These are phyloP conservation scores for Phaeophleospora eucalypticola DNA, from an alignment of 2,329 filamentous ascomycete genomes.

Conservation along the genomic window DNA sequence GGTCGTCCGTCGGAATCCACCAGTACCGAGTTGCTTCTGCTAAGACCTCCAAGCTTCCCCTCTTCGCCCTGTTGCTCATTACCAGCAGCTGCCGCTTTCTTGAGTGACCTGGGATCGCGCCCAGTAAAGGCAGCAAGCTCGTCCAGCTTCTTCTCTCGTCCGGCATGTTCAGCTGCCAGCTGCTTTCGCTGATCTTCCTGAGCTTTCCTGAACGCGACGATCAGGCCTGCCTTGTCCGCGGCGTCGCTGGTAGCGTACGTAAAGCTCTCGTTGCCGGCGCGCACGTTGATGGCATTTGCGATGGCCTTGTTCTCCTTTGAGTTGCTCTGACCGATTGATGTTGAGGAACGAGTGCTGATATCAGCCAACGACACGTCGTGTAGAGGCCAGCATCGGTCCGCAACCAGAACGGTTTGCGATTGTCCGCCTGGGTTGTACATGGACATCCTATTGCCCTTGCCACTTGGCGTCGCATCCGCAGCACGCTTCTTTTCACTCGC, in stretches of 20 bases:
- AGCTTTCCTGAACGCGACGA: constrained; percentile 88
- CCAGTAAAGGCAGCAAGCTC: constrained; percentile 29
- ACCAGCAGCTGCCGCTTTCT: constrained; percentile 41
- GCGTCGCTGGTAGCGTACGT: constrained; percentile 79
- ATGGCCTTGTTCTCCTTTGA: constrained; percentile 54
- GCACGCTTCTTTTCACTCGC: constrained; percentile 88
- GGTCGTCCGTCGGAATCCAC: constrained; percentile 97
- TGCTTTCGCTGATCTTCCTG: constrained; percentile 87
- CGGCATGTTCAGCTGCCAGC: constrained; percentile 79
- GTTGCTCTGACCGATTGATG: constrained; percentile 28
- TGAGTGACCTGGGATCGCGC: constrained; percentile 53
- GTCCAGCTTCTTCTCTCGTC: constrained; percentile 62
- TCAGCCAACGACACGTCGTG: constrained; percentile 91
- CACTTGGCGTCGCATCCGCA: constrained; percentile 18
- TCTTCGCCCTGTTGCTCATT: constrained; percentile 42
- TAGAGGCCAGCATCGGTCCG: constrained; percentile 90
- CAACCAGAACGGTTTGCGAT: constrained; percentile 65
- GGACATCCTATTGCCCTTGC: constrained; percentile 27
- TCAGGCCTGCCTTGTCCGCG: constrained; percentile 71
- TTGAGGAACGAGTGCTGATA: constrained; percentile 53
- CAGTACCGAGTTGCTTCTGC: constrained; percentile 53
- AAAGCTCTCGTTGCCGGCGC: constrained; percentile 84
- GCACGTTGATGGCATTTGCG: constrained; percentile 80
- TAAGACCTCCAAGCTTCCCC: constrained; percentile 21
- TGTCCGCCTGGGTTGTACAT: constrained; percentile 42